A percentile compares a stretch with the other conserved stretches of the same genome.
Conservation (phyloP, 2,329 filamentous ascomycete genomes). For the Paecilomyces fulvus region DNA sequence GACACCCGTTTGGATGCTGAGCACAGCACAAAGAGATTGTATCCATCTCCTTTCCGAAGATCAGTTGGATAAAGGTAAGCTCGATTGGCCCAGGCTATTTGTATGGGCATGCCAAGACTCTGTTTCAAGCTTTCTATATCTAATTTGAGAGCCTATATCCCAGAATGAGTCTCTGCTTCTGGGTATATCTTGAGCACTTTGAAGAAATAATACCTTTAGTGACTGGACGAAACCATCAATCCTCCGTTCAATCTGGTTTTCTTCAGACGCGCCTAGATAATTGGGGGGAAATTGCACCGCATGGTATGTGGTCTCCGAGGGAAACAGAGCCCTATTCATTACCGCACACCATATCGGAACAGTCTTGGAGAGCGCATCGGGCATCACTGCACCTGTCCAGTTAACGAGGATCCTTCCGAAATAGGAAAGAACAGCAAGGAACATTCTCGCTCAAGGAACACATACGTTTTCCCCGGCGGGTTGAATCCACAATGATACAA, state of each 20-base stretch:
- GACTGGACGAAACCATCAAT: conserved; percentile 49
- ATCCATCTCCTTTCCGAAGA: conserved; percentile 42
- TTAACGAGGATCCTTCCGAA: conserved; percentile 8
- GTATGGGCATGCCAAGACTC: conserved; percentile 61
- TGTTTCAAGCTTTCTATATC: conserved; percentile 47
- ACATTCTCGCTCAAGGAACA: conserved; percentile 5
- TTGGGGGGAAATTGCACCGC: conserved; percentile 62
- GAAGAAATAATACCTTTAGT: conserved; percentile 30
- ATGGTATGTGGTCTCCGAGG: conserved; percentile 41
- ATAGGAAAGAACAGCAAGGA: conserved; percentile 5
- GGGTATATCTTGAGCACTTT: not conserved
- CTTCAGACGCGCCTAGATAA: conserved; percentile 65
- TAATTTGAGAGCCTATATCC: conserved; percentile 52
- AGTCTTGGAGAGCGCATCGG: conserved; percentile 89
- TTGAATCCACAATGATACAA: conserved; percentile 82
- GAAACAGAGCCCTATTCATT: conserved; percentile 71
- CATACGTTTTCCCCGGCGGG: conserved; percentile 74
- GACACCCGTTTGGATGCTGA: conserved; percentile 68
- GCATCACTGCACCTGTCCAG: conserved; percentile 55
- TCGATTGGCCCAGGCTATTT: conserved; percentile 72
- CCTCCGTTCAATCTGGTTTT: conserved; percentile 63
- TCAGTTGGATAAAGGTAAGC: conserved; percentile 47
- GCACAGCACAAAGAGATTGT: conserved; percentile 70
- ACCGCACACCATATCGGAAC: conserved; percentile 90
- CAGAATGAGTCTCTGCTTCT: conserved; percentile 16